Percentiles rank a stretch among this genome's conserved stretches.
These are phyloP conservation scores for Pseudogymnoascus pannorum DNA, from an alignment of 2,329 filamentous ascomycete species.

Conservation along the genomic window DNA sequence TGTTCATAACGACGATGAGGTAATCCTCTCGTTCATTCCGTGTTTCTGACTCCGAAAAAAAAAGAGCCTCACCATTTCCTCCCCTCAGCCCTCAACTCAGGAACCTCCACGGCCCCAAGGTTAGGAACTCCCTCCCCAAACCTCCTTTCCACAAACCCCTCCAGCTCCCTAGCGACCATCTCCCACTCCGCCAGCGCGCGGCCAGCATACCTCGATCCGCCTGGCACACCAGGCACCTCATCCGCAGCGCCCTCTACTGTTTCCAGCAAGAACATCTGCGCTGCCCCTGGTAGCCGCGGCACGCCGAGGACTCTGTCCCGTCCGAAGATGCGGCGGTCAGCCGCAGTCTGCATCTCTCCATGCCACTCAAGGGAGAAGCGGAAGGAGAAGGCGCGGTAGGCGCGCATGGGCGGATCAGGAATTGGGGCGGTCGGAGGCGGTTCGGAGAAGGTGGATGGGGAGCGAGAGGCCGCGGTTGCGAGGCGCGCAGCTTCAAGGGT, in stretches of 20 bases:
- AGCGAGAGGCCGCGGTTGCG: constrained; percentile 42
- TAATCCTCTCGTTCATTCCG: background rate
- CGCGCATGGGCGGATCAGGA: constrained; percentile 42
- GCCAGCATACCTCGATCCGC: constrained; percentile 55
- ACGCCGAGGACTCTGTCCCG: constrained; percentile 57
- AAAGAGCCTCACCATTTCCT: constrained; percentile 41
- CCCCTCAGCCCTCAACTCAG: constrained; percentile 55
- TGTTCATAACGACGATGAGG: background rate
- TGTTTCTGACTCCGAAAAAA: background rate
- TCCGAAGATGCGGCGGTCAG: constrained; percentile 33
- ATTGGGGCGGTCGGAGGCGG: constrained; percentile 37
- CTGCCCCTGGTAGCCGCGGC: constrained; percentile 62
- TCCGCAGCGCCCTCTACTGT: constrained; percentile 21
- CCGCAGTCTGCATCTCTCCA: background rate
- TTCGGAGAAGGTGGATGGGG: constrained; percentile 37
- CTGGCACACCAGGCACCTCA: constrained; percentile 18
- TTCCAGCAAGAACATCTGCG: constrained; percentile 54
- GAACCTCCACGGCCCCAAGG: constrained; percentile 63
- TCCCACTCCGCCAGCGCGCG: constrained; percentile 73
- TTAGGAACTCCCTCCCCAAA: constrained; percentile 63
- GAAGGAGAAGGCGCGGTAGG: constrained; percentile 51
- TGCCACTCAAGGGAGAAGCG: constrained; percentile 65
- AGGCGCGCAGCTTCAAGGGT: constrained; percentile 44
- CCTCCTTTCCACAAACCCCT: constrained; percentile 71
- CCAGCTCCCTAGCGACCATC: constrained; percentile 67